phyloP scores from a whole-genome alignment of 768 basidiomycete species.

The Xerocomellus intermedius region DNA sequence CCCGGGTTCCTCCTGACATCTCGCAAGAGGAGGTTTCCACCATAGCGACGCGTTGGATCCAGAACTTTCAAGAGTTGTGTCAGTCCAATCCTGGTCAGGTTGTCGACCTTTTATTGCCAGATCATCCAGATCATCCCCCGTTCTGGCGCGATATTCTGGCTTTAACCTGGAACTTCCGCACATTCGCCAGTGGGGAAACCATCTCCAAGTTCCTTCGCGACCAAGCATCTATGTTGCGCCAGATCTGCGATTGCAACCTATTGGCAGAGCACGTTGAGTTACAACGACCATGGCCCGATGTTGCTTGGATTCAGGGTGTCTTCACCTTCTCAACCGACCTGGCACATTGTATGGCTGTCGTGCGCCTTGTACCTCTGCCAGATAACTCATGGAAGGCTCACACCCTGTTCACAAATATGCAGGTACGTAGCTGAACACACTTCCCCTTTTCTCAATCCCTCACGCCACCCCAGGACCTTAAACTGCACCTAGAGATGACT shows the following conservation, averaged over 20 bases:
- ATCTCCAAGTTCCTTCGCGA: conserved; percentile 35
- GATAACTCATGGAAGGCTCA: conserved; percentile 55
- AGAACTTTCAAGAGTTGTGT: conserved; percentile 1
- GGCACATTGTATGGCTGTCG: conserved; percentile 2
- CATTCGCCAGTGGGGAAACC: conserved; percentile 37
- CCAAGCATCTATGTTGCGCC: conserved; percentile 25
- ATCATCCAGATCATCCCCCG: neutral
- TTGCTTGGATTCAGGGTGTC: conserved; percentile 41
- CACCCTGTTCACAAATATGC: conserved; percentile 56
- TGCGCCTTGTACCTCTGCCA: conserved; percentile 39
- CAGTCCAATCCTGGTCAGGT: neutral
- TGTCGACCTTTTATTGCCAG: neutral
- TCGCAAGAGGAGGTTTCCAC: neutral
- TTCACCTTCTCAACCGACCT: conserved; percentile 3
- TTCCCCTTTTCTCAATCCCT: neutral
- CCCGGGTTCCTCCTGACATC: neutral
- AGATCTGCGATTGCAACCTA: conserved; percentile 1
- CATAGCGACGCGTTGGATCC: neutral
- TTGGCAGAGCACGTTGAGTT: neutral
- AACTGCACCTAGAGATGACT: conserved; percentile 41
- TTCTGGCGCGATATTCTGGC: conserved; percentile 20
- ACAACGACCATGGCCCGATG: conserved; percentile 45
- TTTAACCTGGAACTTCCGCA: conserved; percentile 53
- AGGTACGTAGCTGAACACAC: conserved; percentile 16
- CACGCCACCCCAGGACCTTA: neutral